phyloP scores from a whole-genome alignment of 1,139 yeast species.

The Debaryomyces nepalensis region DNA sequence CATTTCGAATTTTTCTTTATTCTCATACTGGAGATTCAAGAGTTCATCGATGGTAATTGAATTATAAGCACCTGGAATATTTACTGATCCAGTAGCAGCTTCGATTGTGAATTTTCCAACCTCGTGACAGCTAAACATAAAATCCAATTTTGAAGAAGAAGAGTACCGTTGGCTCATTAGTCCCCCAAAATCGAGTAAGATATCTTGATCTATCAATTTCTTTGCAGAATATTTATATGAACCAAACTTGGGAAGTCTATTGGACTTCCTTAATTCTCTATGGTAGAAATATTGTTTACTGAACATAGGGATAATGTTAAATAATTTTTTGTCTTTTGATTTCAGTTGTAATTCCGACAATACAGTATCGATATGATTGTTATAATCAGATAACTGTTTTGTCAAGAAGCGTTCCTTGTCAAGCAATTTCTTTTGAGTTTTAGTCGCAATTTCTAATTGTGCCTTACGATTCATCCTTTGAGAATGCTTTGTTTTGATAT shows the following conservation, averaged over 20 bases:
- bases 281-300: conserved; percentile 81
- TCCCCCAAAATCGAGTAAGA: conserved; percentile 63
- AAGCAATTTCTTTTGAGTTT: conserved; percentile 61
- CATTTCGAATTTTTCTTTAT: conserved; percentile 51
- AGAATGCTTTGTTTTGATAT: conserved; percentile 77
- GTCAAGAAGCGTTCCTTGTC: conserved; percentile 67
- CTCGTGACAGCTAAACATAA: conserved; percentile 77
- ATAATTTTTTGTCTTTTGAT: conserved; percentile 55
- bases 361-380: conserved; percentile 68
- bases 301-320: conserved; percentile 63
- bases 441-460: conserved; percentile 64
- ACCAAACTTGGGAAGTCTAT: conserved; percentile 77
- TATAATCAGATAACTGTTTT: conserved; percentile 67
- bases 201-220: conserved; percentile 73
- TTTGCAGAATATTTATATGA: conserved; percentile 82
- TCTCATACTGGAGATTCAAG: conserved; percentile 68
- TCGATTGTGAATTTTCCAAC: conserved; percentile 77
- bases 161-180: conserved; percentile 44
- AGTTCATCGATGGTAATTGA: conserved; percentile 68
- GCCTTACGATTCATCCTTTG: conserved; percentile 65
- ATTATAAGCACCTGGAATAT: conserved; percentile 56
- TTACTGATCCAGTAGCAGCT: conserved; percentile 51
- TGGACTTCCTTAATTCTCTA: conserved; percentile 68
- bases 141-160: conserved; percentile 66
- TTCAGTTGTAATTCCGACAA: conserved; percentile 64